Base-by-base conservation (phyloP, 2,329 filamentous ascomycete species). In the Xylariales sp. region DNA sequence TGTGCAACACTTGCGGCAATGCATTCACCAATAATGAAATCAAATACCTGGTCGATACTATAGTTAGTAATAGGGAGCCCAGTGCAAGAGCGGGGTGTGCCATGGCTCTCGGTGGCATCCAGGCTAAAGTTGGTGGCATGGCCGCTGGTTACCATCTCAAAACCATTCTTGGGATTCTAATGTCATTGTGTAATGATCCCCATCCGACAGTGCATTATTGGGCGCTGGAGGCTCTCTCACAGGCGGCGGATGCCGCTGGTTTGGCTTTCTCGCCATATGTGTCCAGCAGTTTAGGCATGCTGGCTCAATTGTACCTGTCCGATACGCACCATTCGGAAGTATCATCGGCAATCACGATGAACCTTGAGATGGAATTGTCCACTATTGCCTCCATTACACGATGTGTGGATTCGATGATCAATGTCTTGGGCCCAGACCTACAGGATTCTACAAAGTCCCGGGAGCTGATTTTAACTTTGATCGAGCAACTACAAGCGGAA, bases 181-280 rank as follows among this genome's bases (percentile, higher is more conserved):
- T 97, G 85, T 97, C 93, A 6, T 74, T 98, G 8, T 91, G 89
- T 59, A 95, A 90, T 50, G 93, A 98, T 55, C 88, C 91, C 15
- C 93, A 98, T 57, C 90, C 93, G 0, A 83, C 87, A 1, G 93
- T 98, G 7, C 93, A 98, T 61, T 95, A 91, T 57, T 97, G 90
- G 89, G 91, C 94, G 3, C 69, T 98, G 30, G 89, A 96, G 57
- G 91, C 88, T 8, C 63, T 98, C 20, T 83, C 87, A 3, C 74
- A 86, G 37, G 89, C 95, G 11, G 86, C 91, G 3, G 91, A 96
- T 53, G 93, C 91, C 10, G 90, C 93, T 2, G 93, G 93, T 0
- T 69, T 98, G 40, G 91, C 88, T 18, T 98, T 96, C 60, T 89
- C 90, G 1, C 81, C 82, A 24, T 96, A 91, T 53, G 90, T 96